Evolutionary conservation across 1,284 basidiomycete genomes (phyloP).

Genomic region (Leccinum solheimii): DNA sequence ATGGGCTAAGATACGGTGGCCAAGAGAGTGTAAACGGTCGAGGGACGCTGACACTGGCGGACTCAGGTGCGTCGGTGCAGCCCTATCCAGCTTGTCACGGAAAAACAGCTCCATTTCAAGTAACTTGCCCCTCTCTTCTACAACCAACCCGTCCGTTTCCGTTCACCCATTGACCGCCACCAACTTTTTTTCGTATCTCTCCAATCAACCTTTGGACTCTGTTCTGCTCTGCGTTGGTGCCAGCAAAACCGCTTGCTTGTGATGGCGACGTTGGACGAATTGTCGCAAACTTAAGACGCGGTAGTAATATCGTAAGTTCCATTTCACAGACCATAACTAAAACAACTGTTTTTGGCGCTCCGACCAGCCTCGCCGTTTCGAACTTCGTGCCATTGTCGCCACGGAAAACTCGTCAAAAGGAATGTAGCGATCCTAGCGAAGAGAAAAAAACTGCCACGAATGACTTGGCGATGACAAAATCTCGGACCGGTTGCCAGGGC

Average conservation of each 20-base stretch:
- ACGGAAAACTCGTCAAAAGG: neutral
- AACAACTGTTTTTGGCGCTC: neutral
- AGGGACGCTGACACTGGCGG: neutral
- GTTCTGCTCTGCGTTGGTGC: neutral
- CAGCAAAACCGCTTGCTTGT: neutral
- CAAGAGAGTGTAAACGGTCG: neutral
- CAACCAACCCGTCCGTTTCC: neutral
- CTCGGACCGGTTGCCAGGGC: too few relatives aligned
- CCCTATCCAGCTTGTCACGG: neutral
- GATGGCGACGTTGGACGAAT: neutral
- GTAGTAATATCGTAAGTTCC: neutral
- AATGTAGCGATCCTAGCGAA: neutral
- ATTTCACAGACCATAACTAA: neutral
- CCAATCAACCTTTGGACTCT: neutral
- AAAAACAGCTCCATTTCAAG: constrained; percentile 14
- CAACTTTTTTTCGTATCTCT: neutral
- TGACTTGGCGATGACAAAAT: neutral
- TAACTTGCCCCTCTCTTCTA: neutral
- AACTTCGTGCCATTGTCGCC: neutral
- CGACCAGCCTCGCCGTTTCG: neutral
- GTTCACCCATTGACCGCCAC: neutral
- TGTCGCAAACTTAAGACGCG: neutral
- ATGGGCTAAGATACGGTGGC: constrained; percentile 11
- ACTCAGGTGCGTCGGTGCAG: neutral
- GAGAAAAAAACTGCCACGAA: neutral